Evolutionary conservation across 768 basidiomycete genomes (phyloP), one percentile per base, ranked within the genome.

Genomic region (Saitozyma podzolica): DNA sequence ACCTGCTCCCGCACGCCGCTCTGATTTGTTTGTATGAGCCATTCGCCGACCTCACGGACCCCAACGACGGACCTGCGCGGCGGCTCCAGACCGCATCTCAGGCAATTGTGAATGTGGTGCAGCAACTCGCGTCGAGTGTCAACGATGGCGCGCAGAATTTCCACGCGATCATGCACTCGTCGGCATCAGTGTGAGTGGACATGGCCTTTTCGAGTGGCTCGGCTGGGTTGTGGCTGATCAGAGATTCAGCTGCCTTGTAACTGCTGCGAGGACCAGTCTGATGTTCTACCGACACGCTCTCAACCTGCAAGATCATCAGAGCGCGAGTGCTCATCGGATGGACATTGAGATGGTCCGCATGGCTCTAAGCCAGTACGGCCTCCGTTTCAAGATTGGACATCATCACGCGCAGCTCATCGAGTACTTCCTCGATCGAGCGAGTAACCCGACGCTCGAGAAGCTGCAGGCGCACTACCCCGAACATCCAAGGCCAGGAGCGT

Each of bases 351-450:
- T 74, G 40, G 51, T 70, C 39, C 56, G 70, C 43, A 72, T 75
- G 67, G 70, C 74, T 14, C 54, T 75, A 6, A 58, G 59, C 29
- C 66, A 70, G 54, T 73, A 64, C 50, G 71, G 71, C 42, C 40
- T 59, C 8, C 48, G 61, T 11, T 75, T 73, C 66, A 75, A 73
- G 58, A 70, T 75, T 45, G 74, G 74, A 9, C 66, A 71, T 59
- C 74, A 75, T 48, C 74, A 75, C 47, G 57, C 74, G 9, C 74
- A 75, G 53, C 66, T 75, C 10, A 64, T 75, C 49, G 74, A 73
- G 40, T 75, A 75, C 55, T 75, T 75, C 62, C 47, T 75, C n/a
- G 74, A 75, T 45, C 62, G 74, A 29, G 64, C 72, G n/a, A 57
- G 65, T 7, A 57, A 71, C 49, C 74, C 74, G 10, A 67, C 71